Evolutionary conservation across 1,139 yeast genomes (phyloP), one percentile per base, ranked within the genome.

Genomic region (Blastobotrys buckinghamii): DNA sequence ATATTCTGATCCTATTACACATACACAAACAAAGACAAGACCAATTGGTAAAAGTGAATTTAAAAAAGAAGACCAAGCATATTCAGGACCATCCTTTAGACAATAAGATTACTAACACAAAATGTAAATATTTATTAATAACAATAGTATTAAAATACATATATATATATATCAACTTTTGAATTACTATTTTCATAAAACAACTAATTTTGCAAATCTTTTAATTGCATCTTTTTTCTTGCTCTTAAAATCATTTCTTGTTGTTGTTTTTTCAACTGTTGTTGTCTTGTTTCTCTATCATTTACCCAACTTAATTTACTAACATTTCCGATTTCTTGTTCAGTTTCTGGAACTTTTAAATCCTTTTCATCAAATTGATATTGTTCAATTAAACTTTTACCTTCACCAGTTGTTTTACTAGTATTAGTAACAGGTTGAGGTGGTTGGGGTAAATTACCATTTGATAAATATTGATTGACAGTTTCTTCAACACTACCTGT

Each of bases 401-500:
- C 29, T 29, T 45, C n/a, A 33, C 15, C 9, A 9, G 42, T 16
- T 22, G 34, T 15, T 34, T 9, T 20, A 33, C 35, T 10, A 50
- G 53, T 22, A 20, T 47, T 39, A 10, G 54, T 19, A 12, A 41
- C 12, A 6, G 47, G 34, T 13, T 33, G 44, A 7, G 52, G 24
- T 6, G 92, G 86, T 51, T 69, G 71, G 13, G 94, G 92, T 50
- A 86, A 74, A 4, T 72, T 68, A 2, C 88, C 89, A 36, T 75
- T 76, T 45, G 78, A 76, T 69, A 88, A 70, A 53, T 74, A 82
- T 47, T 81, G 73, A 50, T 88, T 87, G 19, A 89, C 81, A 0
- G 97, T 89, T 10, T 68, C 75, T 63, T 87, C 92, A 1, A 90
- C 90, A 6, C 85, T 82, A 0, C 95, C 95, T 0, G 94, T 77